Conservation (phyloP, 495 filamentous ascomycete species). For the Penicillium tannophilum region DNA sequence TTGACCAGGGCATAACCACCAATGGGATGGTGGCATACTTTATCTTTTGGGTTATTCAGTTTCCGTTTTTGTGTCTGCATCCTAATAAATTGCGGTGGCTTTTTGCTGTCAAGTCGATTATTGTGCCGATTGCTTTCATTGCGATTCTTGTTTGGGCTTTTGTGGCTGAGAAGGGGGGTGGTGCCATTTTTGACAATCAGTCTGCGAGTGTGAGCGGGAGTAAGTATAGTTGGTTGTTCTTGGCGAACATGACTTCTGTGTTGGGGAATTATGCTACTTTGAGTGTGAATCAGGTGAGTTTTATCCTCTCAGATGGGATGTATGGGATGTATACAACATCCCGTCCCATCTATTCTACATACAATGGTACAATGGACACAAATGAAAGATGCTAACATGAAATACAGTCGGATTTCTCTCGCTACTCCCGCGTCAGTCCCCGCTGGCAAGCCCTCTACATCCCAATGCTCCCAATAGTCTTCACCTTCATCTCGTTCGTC, state of each 20-base stretch:
- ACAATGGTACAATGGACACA: too few species aligned
- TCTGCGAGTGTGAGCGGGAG: slow-evolving; percentile 37
- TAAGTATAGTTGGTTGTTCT: slow-evolving; percentile 45
- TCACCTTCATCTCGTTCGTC: slow-evolving; percentile 55
- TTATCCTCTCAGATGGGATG: neutral
- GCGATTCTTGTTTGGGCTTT: slow-evolving; percentile 54
- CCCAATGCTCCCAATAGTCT: slow-evolving; percentile 49
- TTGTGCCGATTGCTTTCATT: slow-evolving; percentile 50
- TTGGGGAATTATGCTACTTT: slow-evolving; percentile 49
- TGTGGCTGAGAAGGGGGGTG: slow-evolving; percentile 37
- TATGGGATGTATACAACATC: too few species aligned
- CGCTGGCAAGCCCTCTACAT: slow-evolving; percentile 52
- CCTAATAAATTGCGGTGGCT: slow-evolving; percentile 49
- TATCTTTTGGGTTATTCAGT: slow-evolving; percentile 53
- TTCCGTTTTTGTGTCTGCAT: slow-evolving; percentile 51
- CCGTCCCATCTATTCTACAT: too few species aligned
- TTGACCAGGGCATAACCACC: slow-evolving; percentile 61
- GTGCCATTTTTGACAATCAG: slow-evolving; percentile 33
- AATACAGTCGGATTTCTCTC: slow-evolving; percentile 46
- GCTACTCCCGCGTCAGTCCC: slow-evolving; percentile 46
- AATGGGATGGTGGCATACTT: slow-evolving; percentile 66
- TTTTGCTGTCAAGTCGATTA: slow-evolving; percentile 46
- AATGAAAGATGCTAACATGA: neutral
- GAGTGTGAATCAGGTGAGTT: slow-evolving; percentile 39
- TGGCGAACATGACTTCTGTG: slow-evolving; percentile 48